These are phyloP conservation scores for Posidonia oceanica DNA, from an alignment of 116 monocot genomes.

Conservation along the genomic window DNA sequence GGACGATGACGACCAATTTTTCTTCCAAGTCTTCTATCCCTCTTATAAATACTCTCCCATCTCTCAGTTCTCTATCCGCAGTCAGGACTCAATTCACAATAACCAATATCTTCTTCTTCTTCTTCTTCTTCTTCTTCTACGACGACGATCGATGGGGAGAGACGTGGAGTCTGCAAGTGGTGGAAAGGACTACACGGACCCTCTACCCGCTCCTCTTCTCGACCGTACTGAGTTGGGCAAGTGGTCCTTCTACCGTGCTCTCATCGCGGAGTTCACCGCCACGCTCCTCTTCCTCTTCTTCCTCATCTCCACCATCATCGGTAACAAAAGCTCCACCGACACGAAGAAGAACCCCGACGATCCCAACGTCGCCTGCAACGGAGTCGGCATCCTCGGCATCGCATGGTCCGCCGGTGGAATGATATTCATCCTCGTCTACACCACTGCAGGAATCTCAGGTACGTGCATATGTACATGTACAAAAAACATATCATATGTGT, in stretches of 20 bases:
- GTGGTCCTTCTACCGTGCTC: conserved; percentile 24
- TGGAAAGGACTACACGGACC: conserved; percentile 23
- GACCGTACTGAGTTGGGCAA: conserved; percentile 11
- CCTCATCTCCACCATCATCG: conserved; percentile 19
- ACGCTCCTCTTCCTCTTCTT: conserved; percentile 28
- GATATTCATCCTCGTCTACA: conserved; percentile 74
- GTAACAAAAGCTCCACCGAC: conserved; percentile 15
- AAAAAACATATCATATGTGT: too few relatives aligned
- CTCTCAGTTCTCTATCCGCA: too few relatives aligned
- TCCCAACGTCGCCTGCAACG: conserved; percentile 26
- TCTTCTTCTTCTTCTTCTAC: background rate
- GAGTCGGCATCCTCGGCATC: conserved; percentile 71
- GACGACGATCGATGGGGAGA: background rate
- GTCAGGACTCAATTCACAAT: too few relatives aligned
- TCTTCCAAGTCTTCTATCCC: too few relatives aligned
- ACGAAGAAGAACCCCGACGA: background rate
- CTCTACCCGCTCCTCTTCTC: conserved; percentile 22
- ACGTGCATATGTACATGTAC: too few relatives aligned
- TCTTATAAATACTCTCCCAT: too few relatives aligned
- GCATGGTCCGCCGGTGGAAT: conserved; percentile 72
- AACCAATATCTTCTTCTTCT: too few relatives aligned
- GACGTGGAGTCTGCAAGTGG: too few relatives aligned
- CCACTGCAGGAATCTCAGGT: conserved; percentile 58
- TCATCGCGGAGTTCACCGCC: conserved; percentile 23
- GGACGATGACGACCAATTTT: too few relatives aligned